These are phyloP conservation scores for Pythium folliculosum DNA, from an alignment of 352 stramenopile species.

Conservation along the genomic window DNA sequence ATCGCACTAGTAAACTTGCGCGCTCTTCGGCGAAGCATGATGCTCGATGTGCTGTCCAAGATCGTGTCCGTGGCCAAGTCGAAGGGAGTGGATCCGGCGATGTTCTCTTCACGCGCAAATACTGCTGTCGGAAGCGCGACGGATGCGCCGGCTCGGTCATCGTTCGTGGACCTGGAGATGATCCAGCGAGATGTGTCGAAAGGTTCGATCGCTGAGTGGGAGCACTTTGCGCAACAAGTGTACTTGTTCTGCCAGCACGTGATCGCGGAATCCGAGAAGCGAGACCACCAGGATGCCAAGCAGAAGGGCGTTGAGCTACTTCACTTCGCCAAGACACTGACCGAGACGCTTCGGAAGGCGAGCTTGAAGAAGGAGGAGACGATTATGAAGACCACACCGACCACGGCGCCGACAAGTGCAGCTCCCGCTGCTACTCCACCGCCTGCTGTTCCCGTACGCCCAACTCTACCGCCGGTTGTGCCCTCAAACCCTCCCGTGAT, in stretches of 20 bases:
- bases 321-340: slow-evolving; percentile 73
- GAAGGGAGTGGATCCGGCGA: slow-evolving; percentile 62
- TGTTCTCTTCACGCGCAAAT: slow-evolving; percentile 39
- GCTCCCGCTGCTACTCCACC: background rate
- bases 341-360: slow-evolving; percentile 68
- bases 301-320: slow-evolving; percentile 77
- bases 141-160: slow-evolving; percentile 3
- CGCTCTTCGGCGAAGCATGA: slow-evolving; percentile 60
- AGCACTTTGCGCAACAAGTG: slow-evolving; percentile 67
- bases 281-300: slow-evolving; percentile 52
- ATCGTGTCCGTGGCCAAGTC: slow-evolving; percentile 78
- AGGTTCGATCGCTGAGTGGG: slow-evolving; percentile 57
- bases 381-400: slow-evolving; percentile 46
- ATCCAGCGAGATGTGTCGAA: slow-evolving; percentile 44
- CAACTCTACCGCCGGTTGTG: background rate
- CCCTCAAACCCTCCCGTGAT: background rate
- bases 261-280: slow-evolving; percentile 57
- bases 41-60: slow-evolving; percentile 81
- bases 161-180: slow-evolving; percentile 54
- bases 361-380: slow-evolving; percentile 67
- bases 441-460: background rate
- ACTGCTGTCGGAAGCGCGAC: background rate
- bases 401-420: slow-evolving; percentile 1
- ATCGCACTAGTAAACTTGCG: slow-evolving; percentile 50
- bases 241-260: slow-evolving; percentile 77